Evolutionary conservation across 176 grass and related monocot species (phyloP), one percentile per base, ranked within the genome.

Genomic region (Cenchrus americanus): DNA sequence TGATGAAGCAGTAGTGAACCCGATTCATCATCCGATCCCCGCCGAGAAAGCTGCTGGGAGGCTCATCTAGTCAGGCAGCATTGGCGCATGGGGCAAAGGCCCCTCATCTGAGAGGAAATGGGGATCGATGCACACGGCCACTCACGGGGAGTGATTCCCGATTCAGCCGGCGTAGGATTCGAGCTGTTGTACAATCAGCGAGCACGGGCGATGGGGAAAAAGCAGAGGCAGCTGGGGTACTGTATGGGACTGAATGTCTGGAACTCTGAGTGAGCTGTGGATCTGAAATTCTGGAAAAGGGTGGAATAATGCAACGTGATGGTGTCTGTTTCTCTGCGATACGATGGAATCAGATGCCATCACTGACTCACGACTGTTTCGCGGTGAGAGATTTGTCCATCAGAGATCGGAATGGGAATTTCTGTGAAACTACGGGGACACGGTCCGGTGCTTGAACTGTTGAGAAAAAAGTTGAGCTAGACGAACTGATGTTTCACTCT

Each of bases 41-140:
- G n/a, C n/a, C n/a, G n/a, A 5, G n/a, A 10, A 61, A 6, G 58
- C 21, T n/a, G 58, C 0, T 30, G 58, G 46, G 14, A 18, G 82
- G 74, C 72, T 67, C 24, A 14, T 87, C 80, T 78, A 83, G 80
- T 88, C 80, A 83, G 17, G 66, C 6, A 23, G 61, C 83, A 82
- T 24, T 69, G 76, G 15, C 0, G 82, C 14, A 14, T 37, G 34
- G 34, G 34, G 34, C 34, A 37, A 5, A 37, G 34, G 34, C 34
- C 34, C 34, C 34, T 37, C 34, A 37, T 37, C 34, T 37, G 34
- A 37, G 34, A 37, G 83, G 64, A 22, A 69, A 42, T 19, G 40
- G 23, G 67, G 61, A 73, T 66, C 48, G 53, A 52, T 61, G 52
- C 69, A 68, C 5, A 15, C 7, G 9, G 64, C 58, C 67, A 75